Evolutionary conservation across 495 filamentous ascomycete genomes (phyloP).

Genomic region (Pseudoneurospora amorphoporcata): DNA sequence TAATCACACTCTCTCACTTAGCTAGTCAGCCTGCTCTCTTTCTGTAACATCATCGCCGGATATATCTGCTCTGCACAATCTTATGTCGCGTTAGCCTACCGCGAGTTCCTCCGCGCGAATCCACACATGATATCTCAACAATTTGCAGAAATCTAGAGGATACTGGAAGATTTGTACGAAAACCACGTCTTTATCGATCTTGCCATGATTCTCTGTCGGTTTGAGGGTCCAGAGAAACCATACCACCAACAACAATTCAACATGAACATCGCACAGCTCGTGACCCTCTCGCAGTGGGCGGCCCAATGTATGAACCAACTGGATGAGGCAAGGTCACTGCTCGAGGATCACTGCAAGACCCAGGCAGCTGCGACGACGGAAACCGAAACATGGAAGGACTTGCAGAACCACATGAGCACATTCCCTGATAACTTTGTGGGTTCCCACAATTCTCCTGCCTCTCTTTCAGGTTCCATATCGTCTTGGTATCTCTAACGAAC

Average conservation of each 20-base stretch:
- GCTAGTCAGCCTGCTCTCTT: not conserved
- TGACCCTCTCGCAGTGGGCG: not conserved
- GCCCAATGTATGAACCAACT: not conserved
- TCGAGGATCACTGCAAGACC: not conserved
- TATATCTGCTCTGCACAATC: not conserved
- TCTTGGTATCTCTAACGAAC: too few relatives aligned
- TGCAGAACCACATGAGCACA: too few relatives aligned
- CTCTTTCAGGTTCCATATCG: too few relatives aligned
- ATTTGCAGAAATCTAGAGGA: not conserved
- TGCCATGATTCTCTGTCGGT: not conserved
- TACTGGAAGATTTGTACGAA: not conserved
- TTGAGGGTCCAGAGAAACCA: not conserved
- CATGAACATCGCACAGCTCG: not conserved
- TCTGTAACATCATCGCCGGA: not conserved
- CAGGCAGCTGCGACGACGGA: not conserved
- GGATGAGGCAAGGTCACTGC: not conserved
- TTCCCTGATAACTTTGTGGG: too few relatives aligned
- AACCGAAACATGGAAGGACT: too few relatives aligned
- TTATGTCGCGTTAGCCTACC: not conserved
- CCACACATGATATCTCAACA: not conserved
- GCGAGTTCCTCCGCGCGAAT: not conserved
- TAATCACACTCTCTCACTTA: not conserved
- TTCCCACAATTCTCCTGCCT: too few relatives aligned
- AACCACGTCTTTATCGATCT: not conserved
- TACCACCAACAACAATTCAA: not conserved